These are phyloP conservation scores for Apiotrichum siamense DNA, from an alignment of 1,284 basidiomycete species.

Conservation along the genomic window DNA sequence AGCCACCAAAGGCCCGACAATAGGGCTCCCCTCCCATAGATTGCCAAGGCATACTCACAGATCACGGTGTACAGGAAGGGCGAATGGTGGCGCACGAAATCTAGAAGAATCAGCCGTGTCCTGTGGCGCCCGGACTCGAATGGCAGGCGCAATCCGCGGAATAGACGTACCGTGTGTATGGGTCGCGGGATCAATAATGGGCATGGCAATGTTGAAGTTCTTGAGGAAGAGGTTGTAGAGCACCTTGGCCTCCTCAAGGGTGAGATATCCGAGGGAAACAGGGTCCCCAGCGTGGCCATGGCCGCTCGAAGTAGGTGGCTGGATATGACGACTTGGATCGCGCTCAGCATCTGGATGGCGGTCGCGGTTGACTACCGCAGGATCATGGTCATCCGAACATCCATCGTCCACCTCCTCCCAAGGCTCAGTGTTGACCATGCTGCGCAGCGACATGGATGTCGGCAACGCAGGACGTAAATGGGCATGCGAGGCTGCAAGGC, in stretches of 20 bases:
- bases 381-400: conserved; percentile 7
- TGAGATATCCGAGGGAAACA: conserved; percentile 24
- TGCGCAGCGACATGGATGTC: conserved; percentile 16
- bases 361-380: background rate
- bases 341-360: background rate
- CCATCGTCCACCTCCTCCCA: conserved; percentile 17
- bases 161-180: conserved; percentile 20
- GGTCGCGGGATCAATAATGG: conserved; percentile 25
- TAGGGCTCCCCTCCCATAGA: too few species aligned
- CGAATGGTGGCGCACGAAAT: conserved; percentile 26
- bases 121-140: background rate
- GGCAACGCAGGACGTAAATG: conserved; percentile 2
- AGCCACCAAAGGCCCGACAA: too few species aligned
- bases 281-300: conserved; percentile 20
- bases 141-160: background rate
- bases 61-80: conserved; percentile 34
- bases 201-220: conserved; percentile 25
- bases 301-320: conserved; percentile 1
- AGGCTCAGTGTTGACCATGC: conserved; percentile 19
- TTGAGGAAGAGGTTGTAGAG: conserved; percentile 30
- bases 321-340: background rate
- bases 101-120: conserved; percentile 5
- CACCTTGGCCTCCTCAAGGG: conserved; percentile 24
- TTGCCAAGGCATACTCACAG: conserved; percentile 13
- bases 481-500: background rate